These are phyloP conservation scores for Aspergillus novoparasiticus DNA, from an alignment of 2,329 filamentous ascomycete species.

Conservation along the genomic window DNA sequence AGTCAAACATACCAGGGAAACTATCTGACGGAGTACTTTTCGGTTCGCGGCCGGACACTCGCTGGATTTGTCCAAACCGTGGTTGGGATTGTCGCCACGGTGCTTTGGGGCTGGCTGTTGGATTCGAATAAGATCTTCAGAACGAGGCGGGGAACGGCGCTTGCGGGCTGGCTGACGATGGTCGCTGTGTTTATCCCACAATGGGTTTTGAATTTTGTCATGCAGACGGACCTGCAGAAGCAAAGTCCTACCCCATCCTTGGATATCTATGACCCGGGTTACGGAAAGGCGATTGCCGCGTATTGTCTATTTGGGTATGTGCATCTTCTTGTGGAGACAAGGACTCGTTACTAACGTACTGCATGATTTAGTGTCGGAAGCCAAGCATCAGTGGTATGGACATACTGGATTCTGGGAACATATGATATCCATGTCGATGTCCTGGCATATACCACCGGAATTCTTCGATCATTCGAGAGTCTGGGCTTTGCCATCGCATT, in stretches of 20 bases:
- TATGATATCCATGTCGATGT: slow-evolving; percentile 3
- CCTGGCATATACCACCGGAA: neutral
- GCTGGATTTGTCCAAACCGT: neutral
- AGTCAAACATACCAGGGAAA: slow-evolving; percentile 54
- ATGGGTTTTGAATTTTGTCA: slow-evolving; percentile 1
- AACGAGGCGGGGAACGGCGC: neutral
- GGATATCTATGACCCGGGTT: neutral
- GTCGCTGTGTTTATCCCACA: neutral
- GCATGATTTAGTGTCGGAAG: neutral
- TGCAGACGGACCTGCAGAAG: neutral
- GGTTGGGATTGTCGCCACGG: neutral
- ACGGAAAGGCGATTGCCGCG: neutral
- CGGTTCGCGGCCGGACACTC: neutral
- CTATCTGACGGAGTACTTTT: slow-evolving; percentile 38
- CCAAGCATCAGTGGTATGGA: neutral
- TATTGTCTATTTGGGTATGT: slow-evolving; percentile 2
- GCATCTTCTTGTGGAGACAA: too few relatives aligned
- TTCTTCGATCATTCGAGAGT: neutral
- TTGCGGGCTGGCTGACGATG: neutral
- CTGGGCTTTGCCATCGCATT: slow-evolving; percentile 1
- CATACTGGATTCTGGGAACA: slow-evolving; percentile 3
- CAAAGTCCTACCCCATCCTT: neutral
- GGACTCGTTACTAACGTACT: neutral
- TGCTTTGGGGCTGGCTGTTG: slow-evolving; percentile 1
- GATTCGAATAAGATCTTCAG: neutral